phyloP scores from a whole-genome alignment of 352 stramenopile species.

The Pythium folliculosum region DNA sequence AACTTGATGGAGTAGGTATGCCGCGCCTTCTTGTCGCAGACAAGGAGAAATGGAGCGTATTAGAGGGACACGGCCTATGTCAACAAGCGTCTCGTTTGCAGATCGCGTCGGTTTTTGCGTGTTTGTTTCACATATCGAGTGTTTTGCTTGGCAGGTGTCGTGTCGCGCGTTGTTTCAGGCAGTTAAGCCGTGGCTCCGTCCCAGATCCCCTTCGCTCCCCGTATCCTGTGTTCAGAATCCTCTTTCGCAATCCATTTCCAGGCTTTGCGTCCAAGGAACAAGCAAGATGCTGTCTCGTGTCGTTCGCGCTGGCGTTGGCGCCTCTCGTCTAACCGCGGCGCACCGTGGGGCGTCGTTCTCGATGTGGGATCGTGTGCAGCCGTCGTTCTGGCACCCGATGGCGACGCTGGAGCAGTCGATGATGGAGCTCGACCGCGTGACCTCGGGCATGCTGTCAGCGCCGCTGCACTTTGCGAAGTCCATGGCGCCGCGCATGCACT shows the following conservation, averaged over 20 bases:
- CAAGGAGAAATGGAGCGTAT: constrained; percentile 10
- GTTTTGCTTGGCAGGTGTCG: not conserved
- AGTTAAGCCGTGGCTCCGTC: constrained; percentile 8
- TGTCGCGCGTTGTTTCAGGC: not conserved
- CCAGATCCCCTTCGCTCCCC: constrained; percentile 4
- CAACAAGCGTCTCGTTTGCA: constrained; percentile 16
- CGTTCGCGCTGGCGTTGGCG: not conserved
- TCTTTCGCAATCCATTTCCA: not conserved
- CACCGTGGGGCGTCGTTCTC: constrained; percentile 28
- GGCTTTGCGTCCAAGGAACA: not conserved
- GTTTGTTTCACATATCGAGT: not conserved
- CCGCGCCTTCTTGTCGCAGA: constrained; percentile 17
- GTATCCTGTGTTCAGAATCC: too few relatives aligned
- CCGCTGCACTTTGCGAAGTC: constrained; percentile 21
- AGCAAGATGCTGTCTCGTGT: constrained; percentile 16
- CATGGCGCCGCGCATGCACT: constrained; percentile 24
- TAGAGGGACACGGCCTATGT: constrained; percentile 14
- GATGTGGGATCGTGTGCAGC: constrained; percentile 57
- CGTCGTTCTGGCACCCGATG: constrained; percentile 59
- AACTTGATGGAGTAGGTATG: constrained; percentile 54
- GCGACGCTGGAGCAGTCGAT: constrained; percentile 69
- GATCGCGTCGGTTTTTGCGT: not conserved
- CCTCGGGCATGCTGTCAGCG: constrained; percentile 31
- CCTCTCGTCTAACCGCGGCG: constrained; percentile 18
- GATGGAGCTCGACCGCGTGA: constrained; percentile 59